A percentile compares a stretch with the other conserved stretches of the same genome.
phyloP scores from a whole-genome alignment of 768 basidiomycete species.

The Naganishia onofrii region DNA sequence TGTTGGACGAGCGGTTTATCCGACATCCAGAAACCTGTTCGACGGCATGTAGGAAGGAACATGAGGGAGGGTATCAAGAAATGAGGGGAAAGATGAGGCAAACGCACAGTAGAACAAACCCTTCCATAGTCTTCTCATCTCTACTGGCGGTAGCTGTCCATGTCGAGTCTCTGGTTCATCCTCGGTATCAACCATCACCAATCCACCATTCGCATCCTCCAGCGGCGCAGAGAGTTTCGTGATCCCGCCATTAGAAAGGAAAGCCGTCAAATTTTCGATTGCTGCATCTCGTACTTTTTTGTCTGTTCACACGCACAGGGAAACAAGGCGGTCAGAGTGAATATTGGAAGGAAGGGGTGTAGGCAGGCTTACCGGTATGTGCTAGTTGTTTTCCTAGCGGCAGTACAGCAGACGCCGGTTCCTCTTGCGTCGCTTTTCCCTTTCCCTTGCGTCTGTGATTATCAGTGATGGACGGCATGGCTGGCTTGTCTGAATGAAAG shows the following conservation, averaged over 20 bases:
- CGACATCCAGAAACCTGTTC: conserved; percentile 96
- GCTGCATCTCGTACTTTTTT: conserved; percentile 91
- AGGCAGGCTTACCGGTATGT: conserved; percentile 70
- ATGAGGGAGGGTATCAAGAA: not conserved
- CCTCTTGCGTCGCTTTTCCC: conserved; percentile 17
- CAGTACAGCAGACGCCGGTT: conserved; percentile 23
- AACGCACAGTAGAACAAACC: conserved; percentile 89
- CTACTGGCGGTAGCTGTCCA: conserved; percentile 59
- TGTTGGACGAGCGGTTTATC: conserved; percentile 97
- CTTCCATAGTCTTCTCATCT: conserved; percentile 94
- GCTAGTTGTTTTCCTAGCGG: conserved; percentile 89
- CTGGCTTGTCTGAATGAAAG: too few relatives aligned
- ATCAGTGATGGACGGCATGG: conserved; percentile 10
- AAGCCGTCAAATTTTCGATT: conserved; percentile 69
- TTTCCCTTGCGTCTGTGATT: conserved; percentile 19
- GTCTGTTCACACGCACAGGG: conserved; percentile 56
- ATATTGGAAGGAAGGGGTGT: not conserved
- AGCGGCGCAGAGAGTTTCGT: conserved; percentile 7
- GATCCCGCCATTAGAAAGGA: conserved; percentile 61
- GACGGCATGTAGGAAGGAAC: not conserved
- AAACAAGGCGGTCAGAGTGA: not conserved
- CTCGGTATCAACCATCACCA: conserved; percentile 5
- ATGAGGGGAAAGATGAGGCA: not conserved
- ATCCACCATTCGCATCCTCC: not conserved
- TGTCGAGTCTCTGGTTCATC: conserved; percentile 42